phyloP scores from a whole-genome alignment of 352 stramenopile species.

The Globisporangium rhizosaccharum region DNA sequence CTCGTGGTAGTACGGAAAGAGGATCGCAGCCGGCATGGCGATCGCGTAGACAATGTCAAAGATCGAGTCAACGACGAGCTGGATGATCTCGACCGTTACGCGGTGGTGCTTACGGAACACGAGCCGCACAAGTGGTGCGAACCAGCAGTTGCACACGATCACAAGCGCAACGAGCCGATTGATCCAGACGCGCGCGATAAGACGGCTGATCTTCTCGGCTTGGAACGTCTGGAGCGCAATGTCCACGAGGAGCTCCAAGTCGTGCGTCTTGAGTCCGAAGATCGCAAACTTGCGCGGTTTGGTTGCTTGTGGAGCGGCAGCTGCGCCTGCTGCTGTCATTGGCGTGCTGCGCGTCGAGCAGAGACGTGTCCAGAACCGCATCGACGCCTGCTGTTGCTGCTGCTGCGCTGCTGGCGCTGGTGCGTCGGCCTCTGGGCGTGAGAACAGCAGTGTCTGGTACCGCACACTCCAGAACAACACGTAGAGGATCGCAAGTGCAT shows the following conservation, averaged over 20 bases:
- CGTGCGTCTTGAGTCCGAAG: slow-evolving; percentile 3
- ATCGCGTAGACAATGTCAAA: slow-evolving; percentile 6
- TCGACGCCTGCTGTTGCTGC: not conserved
- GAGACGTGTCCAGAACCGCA: not conserved
- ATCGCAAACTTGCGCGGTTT: not conserved
- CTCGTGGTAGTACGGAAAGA: slow-evolving; percentile 9
- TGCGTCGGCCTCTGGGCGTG: not conserved
- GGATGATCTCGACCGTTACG: slow-evolving; percentile 7
- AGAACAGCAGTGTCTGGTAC: slow-evolving; percentile 4
- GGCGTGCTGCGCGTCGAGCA: not conserved
- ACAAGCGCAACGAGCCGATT: slow-evolving; percentile 13
- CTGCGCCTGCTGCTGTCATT: no score
- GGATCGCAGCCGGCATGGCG: slow-evolving; percentile 3
- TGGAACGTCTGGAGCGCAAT: slow-evolving; percentile 12
- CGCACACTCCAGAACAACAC: slow-evolving; percentile 6
- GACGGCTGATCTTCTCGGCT: slow-evolving; percentile 8
- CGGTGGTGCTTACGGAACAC: not conserved
- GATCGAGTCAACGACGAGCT: slow-evolving; percentile 2
- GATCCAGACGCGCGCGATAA: slow-evolving; percentile 16
- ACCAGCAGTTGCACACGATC: slow-evolving; percentile 24
- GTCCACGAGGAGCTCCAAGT: slow-evolving; percentile 9
- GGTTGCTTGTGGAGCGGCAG: no score
- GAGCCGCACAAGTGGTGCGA: slow-evolving; percentile 14
- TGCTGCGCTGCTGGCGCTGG: not conserved
- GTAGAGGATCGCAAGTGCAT: not conserved